A percentile compares a stretch with the other conserved stretches of the same genome.
Conservation (phyloP, 352 stramenopile genomes). For the Pythium sukuiense region DNA sequence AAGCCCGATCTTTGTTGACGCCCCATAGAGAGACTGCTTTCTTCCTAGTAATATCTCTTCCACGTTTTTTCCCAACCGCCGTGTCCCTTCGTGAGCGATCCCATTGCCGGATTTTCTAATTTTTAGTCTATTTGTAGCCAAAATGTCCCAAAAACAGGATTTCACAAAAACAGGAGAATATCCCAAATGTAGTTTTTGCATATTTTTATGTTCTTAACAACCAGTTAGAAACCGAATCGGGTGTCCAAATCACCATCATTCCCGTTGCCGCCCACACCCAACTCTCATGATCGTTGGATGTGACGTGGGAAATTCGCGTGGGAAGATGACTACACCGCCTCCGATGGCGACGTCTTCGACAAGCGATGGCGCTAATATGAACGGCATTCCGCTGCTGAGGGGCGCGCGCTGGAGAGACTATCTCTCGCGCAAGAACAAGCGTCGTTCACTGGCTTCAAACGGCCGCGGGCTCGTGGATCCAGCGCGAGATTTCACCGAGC, state of each 20-base stretch:
- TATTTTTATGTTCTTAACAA: background rate
- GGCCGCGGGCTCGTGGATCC: background rate
- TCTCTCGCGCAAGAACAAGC: slow-evolving; percentile 16
- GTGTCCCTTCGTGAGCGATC: background rate
- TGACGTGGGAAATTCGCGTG: background rate
- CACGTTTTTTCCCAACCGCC: slow-evolving; percentile 1
- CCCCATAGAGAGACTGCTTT: background rate
- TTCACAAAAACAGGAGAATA: background rate
- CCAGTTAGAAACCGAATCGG: background rate
- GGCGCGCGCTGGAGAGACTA: slow-evolving; percentile 9
- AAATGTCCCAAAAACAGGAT: background rate
- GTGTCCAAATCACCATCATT: background rate
- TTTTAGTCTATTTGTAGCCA: slow-evolving; percentile 2
- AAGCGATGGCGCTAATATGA: background rate
- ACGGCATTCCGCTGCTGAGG: background rate
- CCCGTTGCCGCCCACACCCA: background rate
- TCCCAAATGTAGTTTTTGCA: no score
- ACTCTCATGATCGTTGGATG: background rate
- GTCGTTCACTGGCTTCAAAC: background rate
- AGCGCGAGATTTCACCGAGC: background rate
- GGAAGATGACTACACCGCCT: background rate
- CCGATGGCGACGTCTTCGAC: slow-evolving; percentile 21
- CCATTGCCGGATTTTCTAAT: background rate
- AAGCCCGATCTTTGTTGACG: background rate
- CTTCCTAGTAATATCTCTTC: background rate